These are phyloP conservation scores for Casaregolazyma lundiana DNA, from an alignment of 1,139 yeast species.

Conservation along the genomic window DNA sequence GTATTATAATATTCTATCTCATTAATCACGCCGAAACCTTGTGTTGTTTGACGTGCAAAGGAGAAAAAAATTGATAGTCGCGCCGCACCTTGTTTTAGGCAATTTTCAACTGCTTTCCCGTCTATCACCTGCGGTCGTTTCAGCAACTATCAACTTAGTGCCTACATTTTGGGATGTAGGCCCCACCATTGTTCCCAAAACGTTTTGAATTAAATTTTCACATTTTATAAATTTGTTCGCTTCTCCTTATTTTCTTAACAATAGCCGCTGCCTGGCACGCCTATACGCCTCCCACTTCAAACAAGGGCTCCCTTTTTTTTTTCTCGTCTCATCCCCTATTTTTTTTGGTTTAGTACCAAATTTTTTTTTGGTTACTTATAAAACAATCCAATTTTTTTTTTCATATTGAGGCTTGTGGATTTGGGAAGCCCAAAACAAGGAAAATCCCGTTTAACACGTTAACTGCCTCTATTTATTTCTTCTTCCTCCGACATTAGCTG, in stretches of 20 bases:
- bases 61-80: background rate
- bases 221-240: background rate
- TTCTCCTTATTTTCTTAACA: background rate
- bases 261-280: background rate
- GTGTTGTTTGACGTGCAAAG: background rate
- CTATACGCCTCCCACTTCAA: background rate
- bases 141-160: conserved; percentile 1
- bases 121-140: background rate
- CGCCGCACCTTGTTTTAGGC: conserved; percentile 1
- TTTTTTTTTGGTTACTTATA: background rate
- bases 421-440: background rate
- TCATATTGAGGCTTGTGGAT: too few species aligned
- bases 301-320: background rate
- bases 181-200: conserved; percentile 1
- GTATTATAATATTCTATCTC: too few species aligned
- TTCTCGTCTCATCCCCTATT: background rate
- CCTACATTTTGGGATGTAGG: background rate
- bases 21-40: background rate
- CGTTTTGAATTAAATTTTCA: conserved; percentile 1
- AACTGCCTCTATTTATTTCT: background rate
- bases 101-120: background rate
- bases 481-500: background rate
- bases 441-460: background rate
- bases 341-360: background rate
- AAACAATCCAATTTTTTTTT: background rate